Conservation (phyloP, 140 eudicot genomes). For the Flaveria floridana region DNA sequence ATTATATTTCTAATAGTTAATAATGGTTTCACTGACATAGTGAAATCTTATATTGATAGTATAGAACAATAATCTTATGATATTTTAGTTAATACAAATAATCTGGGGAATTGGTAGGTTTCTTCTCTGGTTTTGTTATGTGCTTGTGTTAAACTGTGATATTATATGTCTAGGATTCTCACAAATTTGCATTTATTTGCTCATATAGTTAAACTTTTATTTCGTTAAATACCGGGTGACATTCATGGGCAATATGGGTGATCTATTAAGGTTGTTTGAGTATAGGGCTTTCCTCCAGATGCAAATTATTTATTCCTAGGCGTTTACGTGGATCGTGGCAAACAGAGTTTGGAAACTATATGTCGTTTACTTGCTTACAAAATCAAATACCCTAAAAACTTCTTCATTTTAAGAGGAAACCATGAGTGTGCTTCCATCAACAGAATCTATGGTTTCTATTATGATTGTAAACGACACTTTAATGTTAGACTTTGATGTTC, state of each 20-base stretch:
- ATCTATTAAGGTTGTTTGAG: conserved; percentile 66
- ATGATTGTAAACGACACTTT: conserved; percentile 70
- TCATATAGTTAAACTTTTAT: neutral
- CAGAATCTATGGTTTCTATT: conserved; percentile 70
- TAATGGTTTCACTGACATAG: neutral
- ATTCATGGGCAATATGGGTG: conserved; percentile 80
- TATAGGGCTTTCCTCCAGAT: neutral
- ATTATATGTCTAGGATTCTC: neutral
- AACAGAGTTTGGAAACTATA: conserved; percentile 66
- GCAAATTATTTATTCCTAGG: conserved; percentile 61
- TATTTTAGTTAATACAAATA: neutral
- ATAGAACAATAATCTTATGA: neutral
- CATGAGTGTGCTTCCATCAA: conserved; percentile 63
- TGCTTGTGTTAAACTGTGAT: conserved; percentile 13
- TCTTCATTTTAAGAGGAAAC: conserved; percentile 35
- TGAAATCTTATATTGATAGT: neutral
- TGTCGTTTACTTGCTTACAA: conserved; percentile 75
- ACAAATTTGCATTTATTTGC: neutral
- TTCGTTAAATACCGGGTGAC: conserved; percentile 46
- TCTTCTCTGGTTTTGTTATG: neutral
- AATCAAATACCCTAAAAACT: conserved; percentile 69
- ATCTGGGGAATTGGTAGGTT: neutral
- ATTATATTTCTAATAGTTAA: neutral
- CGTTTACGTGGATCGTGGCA: conserved; percentile 74
- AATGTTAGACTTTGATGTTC: conserved; percentile 60